Evolutionary conservation across 164 flowering plant genomes (phyloP).

Genomic region (Umbilicus rupestris): DNA sequence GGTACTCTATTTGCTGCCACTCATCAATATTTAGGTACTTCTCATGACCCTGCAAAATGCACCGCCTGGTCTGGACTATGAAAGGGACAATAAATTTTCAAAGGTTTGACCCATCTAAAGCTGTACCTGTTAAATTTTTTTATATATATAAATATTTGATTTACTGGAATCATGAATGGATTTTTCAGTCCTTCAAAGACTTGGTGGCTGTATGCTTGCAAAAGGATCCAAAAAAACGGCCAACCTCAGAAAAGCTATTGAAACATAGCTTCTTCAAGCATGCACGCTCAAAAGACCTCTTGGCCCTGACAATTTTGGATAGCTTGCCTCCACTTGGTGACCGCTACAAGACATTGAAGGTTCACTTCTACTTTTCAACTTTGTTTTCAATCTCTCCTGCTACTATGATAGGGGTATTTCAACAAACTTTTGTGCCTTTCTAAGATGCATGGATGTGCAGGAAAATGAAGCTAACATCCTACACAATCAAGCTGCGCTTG

Average conservation of each 20-base stretch:
- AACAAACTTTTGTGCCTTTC: background rate
- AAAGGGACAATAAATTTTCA: conserved; percentile 83
- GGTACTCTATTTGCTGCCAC: background rate
- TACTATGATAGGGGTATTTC: background rate
- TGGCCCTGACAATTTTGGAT: conserved; percentile 54
- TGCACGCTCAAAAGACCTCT: conserved; percentile 53
- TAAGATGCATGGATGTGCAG: conserved; percentile 22
- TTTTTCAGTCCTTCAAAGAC: conserved; percentile 75
- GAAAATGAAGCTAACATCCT: conserved; percentile 70
- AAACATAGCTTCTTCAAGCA: conserved; percentile 83
- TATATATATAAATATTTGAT: background rate
- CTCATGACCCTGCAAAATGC: conserved; percentile 98
- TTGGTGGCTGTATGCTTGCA: conserved; percentile 90
- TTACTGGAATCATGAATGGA: conserved; percentile 10
- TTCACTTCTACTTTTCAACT: conserved; percentile 16
- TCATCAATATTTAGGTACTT: conserved; percentile 50
- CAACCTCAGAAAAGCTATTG: conserved; percentile 78
- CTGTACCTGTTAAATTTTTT: no score
- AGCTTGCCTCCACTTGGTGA: conserved; percentile 83
- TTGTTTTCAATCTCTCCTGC: background rate
- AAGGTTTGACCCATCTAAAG: conserved; percentile 41
- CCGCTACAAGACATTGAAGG: conserved; percentile 80
- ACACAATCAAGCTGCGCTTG: conserved; percentile 64
- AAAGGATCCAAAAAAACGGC: conserved; percentile 95
- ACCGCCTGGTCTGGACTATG: conserved; percentile 97